Evolutionary conservation across 179 eudicot species (phyloP).

Genomic region (Beta macrorhiza): DNA sequence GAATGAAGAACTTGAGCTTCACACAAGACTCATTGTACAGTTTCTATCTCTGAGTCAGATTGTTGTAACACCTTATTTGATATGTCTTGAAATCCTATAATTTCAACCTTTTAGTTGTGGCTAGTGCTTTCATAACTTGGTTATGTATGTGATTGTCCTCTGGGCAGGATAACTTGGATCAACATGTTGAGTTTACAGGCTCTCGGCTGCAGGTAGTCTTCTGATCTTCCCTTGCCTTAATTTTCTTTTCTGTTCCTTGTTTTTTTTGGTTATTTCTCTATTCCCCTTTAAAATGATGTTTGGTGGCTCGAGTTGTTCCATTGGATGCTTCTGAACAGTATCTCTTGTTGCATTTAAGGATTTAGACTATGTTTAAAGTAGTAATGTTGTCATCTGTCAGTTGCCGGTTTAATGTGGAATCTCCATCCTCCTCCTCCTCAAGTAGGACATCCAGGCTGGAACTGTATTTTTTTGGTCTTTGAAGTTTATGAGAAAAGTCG

Average conservation of each 20-base stretch:
- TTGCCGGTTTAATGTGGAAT: not conserved
- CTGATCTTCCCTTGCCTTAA: not conserved
- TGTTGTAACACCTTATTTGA: conserved; percentile 8
- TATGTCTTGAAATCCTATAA: not conserved
- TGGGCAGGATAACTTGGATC: conserved; percentile 76
- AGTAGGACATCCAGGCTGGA: no score
- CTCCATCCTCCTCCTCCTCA: no score
- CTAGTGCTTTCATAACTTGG: not conserved
- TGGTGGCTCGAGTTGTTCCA: not conserved
- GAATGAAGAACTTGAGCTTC: conserved; percentile 88
- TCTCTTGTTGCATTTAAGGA: no score
- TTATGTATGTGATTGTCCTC: conserved; percentile 13
- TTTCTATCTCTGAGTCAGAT: conserved; percentile 11
- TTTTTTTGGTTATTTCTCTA: no score
- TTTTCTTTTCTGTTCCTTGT: not conserved
- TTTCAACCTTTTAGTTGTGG: not conserved
- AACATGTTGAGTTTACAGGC: conserved; percentile 77
- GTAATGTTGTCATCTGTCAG: not conserved
- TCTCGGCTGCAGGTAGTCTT: conserved; percentile 71
- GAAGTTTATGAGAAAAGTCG: no score
- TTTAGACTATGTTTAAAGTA: no score
- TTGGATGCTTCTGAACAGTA: not conserved
- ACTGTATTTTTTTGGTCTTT: no score
- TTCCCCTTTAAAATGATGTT: not conserved
- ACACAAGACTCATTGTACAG: conserved; percentile 87